Evolutionary conservation across 148 eudicot species (phyloP), one percentile per base, ranked within the genome.

Genomic region (Vaccinium myrtillus): DNA sequence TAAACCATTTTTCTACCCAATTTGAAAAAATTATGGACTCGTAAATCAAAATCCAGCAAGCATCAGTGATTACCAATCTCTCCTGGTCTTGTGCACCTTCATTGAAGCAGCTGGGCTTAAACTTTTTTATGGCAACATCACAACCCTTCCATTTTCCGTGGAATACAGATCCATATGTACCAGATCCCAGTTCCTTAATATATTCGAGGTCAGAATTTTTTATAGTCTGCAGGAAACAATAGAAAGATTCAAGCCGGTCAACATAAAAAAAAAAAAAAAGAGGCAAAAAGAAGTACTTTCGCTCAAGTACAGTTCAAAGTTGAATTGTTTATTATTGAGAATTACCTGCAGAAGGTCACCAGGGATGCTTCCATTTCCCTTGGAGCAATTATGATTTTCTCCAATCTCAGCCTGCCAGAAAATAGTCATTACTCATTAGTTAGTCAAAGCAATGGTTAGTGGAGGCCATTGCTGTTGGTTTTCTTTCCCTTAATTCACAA

Each of bases 111-210:
- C 90, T 87, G 6, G 87, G 85, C 82, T 91, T 91, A 78, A 92
- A 85, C 30, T 86, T 89, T 81, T 92, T 93, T 65, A 93, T 87
- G 51, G 94, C 96, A 65, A 93, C 94, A 83, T 92, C 94, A 53
- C 91, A 83, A 5, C 94, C 94, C 77, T 87, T 91, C 92, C 93
- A 92, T 87, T 90, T 93, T 73, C 94, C 93, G 77, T 92, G 80
- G 88, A 87, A 91, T 27, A 93, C 96, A 39, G 91, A 89, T 54
- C 93, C 93, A 84, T 84, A 91, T 25, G 92, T 91, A 48, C 96
- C 94, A 14, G 91, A 87, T 58, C 94, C 94, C 32, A 92, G 86
- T 81, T 92, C 91, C 84, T 84, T 87, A 56, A 93, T 53, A 74
- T 89, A 89, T 85, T 93, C 96, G 36, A 93, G 91, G 83, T 93